A percentile compares a stretch with the other conserved stretches of the same genome.
Conservation (phyloP, 2,329 filamentous ascomycete species). For the Ophiocordyceps sinensis region DNA sequence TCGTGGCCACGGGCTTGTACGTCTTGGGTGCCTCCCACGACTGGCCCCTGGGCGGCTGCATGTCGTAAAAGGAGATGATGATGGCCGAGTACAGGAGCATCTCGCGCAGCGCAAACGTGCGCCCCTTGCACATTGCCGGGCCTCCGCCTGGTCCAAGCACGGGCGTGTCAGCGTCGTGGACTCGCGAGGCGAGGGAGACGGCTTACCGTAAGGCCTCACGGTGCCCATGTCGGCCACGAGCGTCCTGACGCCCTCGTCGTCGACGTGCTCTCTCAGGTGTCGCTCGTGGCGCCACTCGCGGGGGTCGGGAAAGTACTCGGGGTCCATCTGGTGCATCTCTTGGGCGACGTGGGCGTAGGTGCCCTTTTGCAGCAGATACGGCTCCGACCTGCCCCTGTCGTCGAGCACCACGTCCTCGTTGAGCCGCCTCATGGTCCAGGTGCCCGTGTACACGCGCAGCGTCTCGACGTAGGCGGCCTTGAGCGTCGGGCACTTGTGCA, state of each 20-base stretch:
- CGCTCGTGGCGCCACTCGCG: conserved; percentile 19
- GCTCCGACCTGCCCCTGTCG: conserved; percentile 7
- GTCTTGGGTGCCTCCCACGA: conserved; percentile 12
- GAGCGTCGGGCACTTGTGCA: conserved; percentile 21
- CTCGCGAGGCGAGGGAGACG: background rate
- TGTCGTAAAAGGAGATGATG: conserved; percentile 22
- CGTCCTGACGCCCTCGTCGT: conserved; percentile 10
- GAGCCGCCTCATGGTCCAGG: conserved; percentile 16
- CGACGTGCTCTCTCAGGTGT: conserved; percentile 14
- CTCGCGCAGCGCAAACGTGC: conserved; percentile 17
- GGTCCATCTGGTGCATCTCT: conserved; percentile 20
- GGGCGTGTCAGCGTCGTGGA: background rate
- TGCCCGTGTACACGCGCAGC: conserved; percentile 21
- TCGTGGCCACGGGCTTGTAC: conserved; percentile 13
- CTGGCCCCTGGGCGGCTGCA: conserved; percentile 14
- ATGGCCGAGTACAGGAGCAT: conserved; percentile 18
- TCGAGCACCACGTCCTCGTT: conserved; percentile 18
- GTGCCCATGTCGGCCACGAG: conserved; percentile 11
- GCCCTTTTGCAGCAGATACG: conserved; percentile 18
- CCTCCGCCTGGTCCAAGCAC: conserved; percentile 13
- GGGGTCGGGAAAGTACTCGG: conserved; percentile 16
- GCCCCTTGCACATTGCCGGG: conserved; percentile 17
- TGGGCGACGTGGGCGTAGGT: conserved; percentile 18
- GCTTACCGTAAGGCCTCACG: conserved; percentile 19
- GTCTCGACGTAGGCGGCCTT: conserved; percentile 26